These are phyloP conservation scores for Orbilia blumenaviensis DNA, from an alignment of 2,329 filamentous ascomycete species.

Conservation along the genomic window DNA sequence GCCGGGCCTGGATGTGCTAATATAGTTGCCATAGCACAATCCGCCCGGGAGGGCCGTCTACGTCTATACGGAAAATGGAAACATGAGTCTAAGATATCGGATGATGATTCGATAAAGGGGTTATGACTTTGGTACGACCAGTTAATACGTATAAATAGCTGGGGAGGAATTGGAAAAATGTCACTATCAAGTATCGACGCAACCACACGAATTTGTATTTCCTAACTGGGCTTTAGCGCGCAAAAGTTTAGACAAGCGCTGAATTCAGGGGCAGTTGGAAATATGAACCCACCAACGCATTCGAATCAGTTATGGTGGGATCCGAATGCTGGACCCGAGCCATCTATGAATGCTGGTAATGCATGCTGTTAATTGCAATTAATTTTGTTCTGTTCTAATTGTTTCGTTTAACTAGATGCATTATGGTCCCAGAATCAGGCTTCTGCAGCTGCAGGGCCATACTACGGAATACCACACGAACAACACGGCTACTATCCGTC, in stretches of 20 bases:
- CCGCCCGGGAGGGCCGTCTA: background rate
- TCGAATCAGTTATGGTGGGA: background rate
- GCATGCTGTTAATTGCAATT: background rate
- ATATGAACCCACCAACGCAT: background rate
- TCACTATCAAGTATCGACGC: background rate
- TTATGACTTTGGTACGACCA: background rate
- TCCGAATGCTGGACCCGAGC: background rate
- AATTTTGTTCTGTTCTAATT: background rate
- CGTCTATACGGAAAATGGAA: conserved; percentile 6
- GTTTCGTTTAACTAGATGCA: background rate
- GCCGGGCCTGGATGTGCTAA: conserved; percentile 9
- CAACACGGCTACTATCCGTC: background rate
- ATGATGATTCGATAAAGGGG: background rate
- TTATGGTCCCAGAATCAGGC: background rate
- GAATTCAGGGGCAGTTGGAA: conserved; percentile 1
- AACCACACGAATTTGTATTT: background rate
- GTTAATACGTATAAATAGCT: conserved; percentile 11
- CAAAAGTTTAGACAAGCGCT: background rate
- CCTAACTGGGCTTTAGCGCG: conserved; percentile 11
- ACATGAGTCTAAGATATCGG: conserved; percentile 1
- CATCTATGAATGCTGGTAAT: background rate
- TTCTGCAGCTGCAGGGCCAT: background rate
- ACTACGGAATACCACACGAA: conserved; percentile 4
- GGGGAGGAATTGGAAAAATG: background rate
- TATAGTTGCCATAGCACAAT: conserved; percentile 15